Evolutionary conservation across 371 early-diverging fungal species (phyloP), one percentile per base, ranked within the genome.

Genomic region (Mortierella sp.): DNA sequence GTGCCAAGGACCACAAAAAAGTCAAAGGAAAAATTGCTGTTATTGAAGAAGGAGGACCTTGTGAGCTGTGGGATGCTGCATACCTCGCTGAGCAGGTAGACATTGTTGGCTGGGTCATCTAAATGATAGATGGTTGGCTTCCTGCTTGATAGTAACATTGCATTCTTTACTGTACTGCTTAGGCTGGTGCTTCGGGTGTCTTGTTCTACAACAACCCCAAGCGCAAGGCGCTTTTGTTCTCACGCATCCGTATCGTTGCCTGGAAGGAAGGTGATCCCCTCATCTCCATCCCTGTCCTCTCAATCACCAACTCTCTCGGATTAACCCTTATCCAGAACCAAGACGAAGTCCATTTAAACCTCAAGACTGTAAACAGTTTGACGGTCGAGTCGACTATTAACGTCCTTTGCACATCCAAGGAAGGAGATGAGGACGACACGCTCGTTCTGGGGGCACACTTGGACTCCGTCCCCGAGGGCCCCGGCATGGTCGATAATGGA

Each of bases 401-500:
- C 32, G 79, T 78, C 22, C 67, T 78, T 10, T 78, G 79, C 65
- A 73, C 74, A 0, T 70, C 79, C 67, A 69, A 63, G 60, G 43
- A 28, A 7, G 79, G 79, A 9, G 33, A 69, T 33, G 64, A 53
- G 2, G 53, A 74, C 6, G 62, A 78, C 43, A 78, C 79, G 4
- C 63, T 82, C 32, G 75, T 84, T n/a, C 16, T 84, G 50, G 84
- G 84, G 13, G 82, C 84, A 19, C 84, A 84, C 67, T 60, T 81
- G 63, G 92, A 92, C 65, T 89, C 90, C 32, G 92, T 92, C 1
- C 89, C 88, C 2, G 89, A 84, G 9, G 92, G 92, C 0, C 91
- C 92, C 1, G 92, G 92, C n/a, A 87, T 92, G 74, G 90, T 90
- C 61, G 91, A 91, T 84, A 92, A 93, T 74, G 94, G 91, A 1